Percentiles rank a stretch among this genome's conserved stretches.
These are phyloP conservation scores for Botryotinia narcissicola DNA, from an alignment of 2,329 filamentous ascomycete species.

Conservation along the genomic window DNA sequence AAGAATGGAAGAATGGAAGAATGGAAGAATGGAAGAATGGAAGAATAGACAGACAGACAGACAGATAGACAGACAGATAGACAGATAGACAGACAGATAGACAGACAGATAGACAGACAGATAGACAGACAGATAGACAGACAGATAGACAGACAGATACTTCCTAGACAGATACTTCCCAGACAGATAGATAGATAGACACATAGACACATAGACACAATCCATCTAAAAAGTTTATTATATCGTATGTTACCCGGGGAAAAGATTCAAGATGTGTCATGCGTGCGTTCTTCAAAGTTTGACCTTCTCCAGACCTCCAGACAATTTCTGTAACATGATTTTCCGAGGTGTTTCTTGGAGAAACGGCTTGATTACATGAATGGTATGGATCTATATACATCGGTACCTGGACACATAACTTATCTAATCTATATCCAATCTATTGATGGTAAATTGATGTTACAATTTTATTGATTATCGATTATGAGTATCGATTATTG, in stretches of 20 bases:
- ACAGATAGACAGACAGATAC: background rate
- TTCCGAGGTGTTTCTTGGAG: background rate
- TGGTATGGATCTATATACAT: background rate
- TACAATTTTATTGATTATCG: background rate
- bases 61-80: background rate
- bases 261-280: background rate
- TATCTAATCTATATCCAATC: background rate
- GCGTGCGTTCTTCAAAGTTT: background rate
- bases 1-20: no score
- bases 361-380: background rate
- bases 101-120: background rate
- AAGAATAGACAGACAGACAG: no score
- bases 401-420: no score
- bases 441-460: background rate
- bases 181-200: background rate
- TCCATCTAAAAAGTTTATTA: background rate
- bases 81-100: background rate
- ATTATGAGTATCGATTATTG: background rate
- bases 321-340: constrained; percentile 5
- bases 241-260: background rate
- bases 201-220: no score
- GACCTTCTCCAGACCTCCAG: background rate
- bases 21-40: no score
- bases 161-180: fast-evolving
- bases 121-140: no score